Evolutionary conservation across 2,329 filamentous ascomycete species (phyloP), one percentile per base, ranked within the genome.

Genomic region (Parafenestella ontariensis): DNA sequence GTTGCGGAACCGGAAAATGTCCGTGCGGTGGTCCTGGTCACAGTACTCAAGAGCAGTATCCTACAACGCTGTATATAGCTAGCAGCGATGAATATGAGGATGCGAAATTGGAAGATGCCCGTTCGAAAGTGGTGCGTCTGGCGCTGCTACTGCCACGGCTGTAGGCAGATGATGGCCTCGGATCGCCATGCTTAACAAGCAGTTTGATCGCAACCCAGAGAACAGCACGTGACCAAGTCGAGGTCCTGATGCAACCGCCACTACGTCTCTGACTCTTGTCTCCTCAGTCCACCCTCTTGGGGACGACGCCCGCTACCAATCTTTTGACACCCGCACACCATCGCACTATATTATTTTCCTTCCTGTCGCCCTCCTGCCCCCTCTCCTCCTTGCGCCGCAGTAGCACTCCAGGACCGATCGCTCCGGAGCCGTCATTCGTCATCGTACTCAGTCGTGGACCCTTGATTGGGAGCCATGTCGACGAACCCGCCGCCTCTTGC

Each of bases 401-500:
- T 26, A 26, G 17, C 13, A 24, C 42, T 41, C 15, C 28, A n/a
- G 18, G 15, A 28, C 37, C 53, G 52, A 54, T 48, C 51, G 44
- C 47, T 49, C 48, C 49, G 40, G 51, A 34, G 31, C 21, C 46
- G 48, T 45, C 53, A 60, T 47, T n/a, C 56, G 48, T 51, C 63
- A 46, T 68, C 65, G 64, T n/a, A n/a, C 56, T 56, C 59, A 55
- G 46, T 52, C 61, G 58, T 59, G 56, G 57, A 49, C 62, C 61
- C 65, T 65, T 66, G 58, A 59, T 59, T 66, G 61, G 68, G 66
- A 58, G 56, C 57, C 66, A 81, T 80, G 79, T 78, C 77, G 59
- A 78, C 76, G 58, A 80, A 79, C 68, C 76, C 74, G 54, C 72
- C 78, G 45, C 62, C 75, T 45, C 67, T 73, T 52, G 68, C 75